Base-by-base conservation (phyloP, 305 asterid species). In the Caryopteris hybrid region DNA sequence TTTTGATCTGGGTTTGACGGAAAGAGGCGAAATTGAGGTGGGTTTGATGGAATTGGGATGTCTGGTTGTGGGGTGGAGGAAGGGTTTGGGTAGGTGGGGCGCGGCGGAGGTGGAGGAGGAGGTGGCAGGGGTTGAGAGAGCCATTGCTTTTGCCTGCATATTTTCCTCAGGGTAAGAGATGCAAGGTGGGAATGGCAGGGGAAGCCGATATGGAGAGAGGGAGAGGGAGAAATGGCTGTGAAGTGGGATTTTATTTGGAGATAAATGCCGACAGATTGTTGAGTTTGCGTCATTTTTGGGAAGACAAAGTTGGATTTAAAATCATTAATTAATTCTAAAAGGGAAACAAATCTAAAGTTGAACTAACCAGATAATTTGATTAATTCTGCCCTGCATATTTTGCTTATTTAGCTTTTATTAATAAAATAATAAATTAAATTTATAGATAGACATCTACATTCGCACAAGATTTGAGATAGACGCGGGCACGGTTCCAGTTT, bases 121-220 rank as follows among this genome's bases (percentile, higher is more conserved):
- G 50, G 70, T 9, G 70, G 74, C 12, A n/a, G 46, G 31, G 71
- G 74, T 14, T 45, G 78, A 39, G 52, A 58, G 55, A 42, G 76
- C 71, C 80, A 79, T 75, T 36, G 70, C 67, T 61, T 61, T 63
- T 16, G 76, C 72, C 60, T 57, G 79, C 69, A 39, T 69, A 31
- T 27, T 46, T 63, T 23, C n/a, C n/a, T n/a, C n/a, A n/a, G n/a
- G n/a, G n/a, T n/a, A n/a, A n/a, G n/a, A n/a, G n/a, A n/a, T 27
- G 14, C 33, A 12, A 14, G 8, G 33, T 1, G 45, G 18, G 14
- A 13, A 20, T 22, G 34, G 53, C 18, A 52, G 16, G 8, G 56
- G 38, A 41, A 38, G 16, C 34, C 0, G 59, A 50, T 50, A 33
- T 22, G 50, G 66, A 48, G 43, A 34, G 51, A 13, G 34, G 21